Evolutionary conservation across 371 early-diverging fungal genomes (phyloP), one percentile per base, ranked within the genome.

Genomic region (Mortierella sp.): DNA sequence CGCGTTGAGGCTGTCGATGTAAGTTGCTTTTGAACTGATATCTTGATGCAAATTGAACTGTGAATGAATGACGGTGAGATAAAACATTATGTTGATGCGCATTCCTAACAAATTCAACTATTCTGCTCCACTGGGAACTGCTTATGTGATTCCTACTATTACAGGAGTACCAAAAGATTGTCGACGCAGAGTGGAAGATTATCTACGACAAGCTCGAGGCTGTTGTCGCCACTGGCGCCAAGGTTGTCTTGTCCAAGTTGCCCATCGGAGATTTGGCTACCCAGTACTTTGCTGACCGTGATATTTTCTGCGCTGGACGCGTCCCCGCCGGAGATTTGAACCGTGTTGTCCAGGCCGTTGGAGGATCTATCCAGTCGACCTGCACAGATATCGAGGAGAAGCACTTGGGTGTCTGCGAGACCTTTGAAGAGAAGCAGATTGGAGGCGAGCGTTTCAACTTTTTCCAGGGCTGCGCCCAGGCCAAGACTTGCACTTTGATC

Each of bases 261-360:
- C 99, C 99, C 24, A 99, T 99, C 86, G 99, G 99, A 84, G 99
- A 99, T 90, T 93, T 99, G 84, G 99, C 99, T 52, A 99, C 99
- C 28, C 99, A 99, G 90, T 99, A 99, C 94, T 99, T 99, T 94
- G 99, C 99, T 78, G 99, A 98, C 88, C 95, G 99, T 73, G 96
- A 97, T 88, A 97, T 99, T 84, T 99, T 99, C 92, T 99, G 99
- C 89, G 99, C 99, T 70, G 99, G 99, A 57, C 96, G 99, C 86
- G 99, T 99, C 47, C 89, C 98, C 47, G 94, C 94, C 84, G 97
- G 96, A 75, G 99, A 99, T 88, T 90, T 99, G 84, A 92, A 93
- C 68, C 97, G 99, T 84, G 97, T 99, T 52, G 95, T 97, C 79
- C 94, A 96, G 88, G 99, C 99, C 71, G 98, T 98, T 42, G 99